A percentile compares a stretch with the other conserved stretches of the same genome.
These are phyloP conservation scores for Tricholoma sp. DNA, from an alignment of 768 basidiomycete genomes.

Conservation along the genomic window DNA sequence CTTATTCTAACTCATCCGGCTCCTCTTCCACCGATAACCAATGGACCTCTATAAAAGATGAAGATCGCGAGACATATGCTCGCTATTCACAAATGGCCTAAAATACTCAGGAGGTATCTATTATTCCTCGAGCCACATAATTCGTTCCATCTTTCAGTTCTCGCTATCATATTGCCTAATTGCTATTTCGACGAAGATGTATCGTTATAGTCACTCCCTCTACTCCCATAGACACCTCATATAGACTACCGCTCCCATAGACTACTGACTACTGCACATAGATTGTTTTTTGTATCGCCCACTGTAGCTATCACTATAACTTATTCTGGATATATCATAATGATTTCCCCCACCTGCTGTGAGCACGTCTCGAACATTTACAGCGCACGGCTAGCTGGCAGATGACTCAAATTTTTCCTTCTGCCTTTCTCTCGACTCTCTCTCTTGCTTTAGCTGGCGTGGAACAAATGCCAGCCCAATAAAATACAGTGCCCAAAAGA, in stretches of 20 bases:
- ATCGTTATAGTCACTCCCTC: slow-evolving; percentile 10
- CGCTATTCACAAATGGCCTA: slow-evolving; percentile 18
- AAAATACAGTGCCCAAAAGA: slow-evolving; percentile 43
- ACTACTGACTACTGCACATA: slow-evolving; percentile 1
- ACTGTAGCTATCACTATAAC: slow-evolving; percentile 15
- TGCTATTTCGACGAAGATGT: slow-evolving; percentile 5
- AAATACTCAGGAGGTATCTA: background rate
- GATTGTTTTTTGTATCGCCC: slow-evolving; percentile 1
- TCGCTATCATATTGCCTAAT: background rate
- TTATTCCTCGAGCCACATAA: background rate
- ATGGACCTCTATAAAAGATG: slow-evolving; percentile 23
- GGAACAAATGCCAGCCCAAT: slow-evolving; percentile 39
- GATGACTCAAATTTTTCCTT: slow-evolving; percentile 12
- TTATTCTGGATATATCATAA: no score
- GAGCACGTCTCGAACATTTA: background rate
- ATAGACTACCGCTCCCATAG: slow-evolving; percentile 5
- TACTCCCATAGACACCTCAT: slow-evolving; percentile 7
- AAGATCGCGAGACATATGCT: slow-evolving; percentile 22
- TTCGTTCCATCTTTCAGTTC: slow-evolving; percentile 3
- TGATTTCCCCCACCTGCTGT: no score
- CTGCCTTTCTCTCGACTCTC: slow-evolving; percentile 12
- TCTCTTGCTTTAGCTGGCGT: slow-evolving; percentile 41
- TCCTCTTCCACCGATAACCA: slow-evolving; percentile 6
- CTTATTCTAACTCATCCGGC: slow-evolving; percentile 10
- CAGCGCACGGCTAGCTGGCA: background rate